Evolutionary conservation across 306 rosid species (phyloP), one percentile per base, ranked within the genome.

Genomic region (Geum urbanum): DNA sequence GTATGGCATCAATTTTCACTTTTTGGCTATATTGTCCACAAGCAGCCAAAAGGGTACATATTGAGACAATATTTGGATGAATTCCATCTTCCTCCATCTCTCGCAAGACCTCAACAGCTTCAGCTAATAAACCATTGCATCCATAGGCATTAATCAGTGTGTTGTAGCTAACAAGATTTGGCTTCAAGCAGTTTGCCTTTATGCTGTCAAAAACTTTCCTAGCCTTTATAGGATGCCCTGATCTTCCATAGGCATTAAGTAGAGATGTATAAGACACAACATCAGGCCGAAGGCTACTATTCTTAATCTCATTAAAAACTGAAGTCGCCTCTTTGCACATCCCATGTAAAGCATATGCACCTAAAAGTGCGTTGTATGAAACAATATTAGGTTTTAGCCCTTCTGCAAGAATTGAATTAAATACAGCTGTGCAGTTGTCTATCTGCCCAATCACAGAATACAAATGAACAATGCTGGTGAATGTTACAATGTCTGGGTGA

Each of bases 91-190:
- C 85, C 80, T 92, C 98, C 97, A 90, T 88, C 80, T 85, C 97
- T 70, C 86, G 97, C 83, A 92, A 80, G 67, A 88, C 75, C 79
- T 78, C 82, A 79, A 90, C 84, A 55, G 97, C 97, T 61, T 90
- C 83, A 43, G 85, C 84, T 77, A 92, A 83, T 73, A 88, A 78
- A 66, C 98, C 94, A 84, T 72, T 87, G 65, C 86, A 92, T 73
- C 97, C 98, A 78, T 90, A 92, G 45, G 98, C 97, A 79, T 92
- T 89, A 68, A 92, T 90, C 69, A 92, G 76, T 56, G 96, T 89
- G 78, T 90, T 92, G 83, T 88, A 92, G 83, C 84, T 92, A 72
- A 92, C 89, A 75, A 90, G 66, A 63, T 88, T 92, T 72, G 98
- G 97, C 81, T 85, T 90, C 77, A 78, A 77, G 37, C 80, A 85